Evolutionary conservation across 495 filamentous ascomycete genomes (phyloP), one percentile per base, ranked within the genome.

Genomic region (Talaromyces proteolyticus): DNA sequence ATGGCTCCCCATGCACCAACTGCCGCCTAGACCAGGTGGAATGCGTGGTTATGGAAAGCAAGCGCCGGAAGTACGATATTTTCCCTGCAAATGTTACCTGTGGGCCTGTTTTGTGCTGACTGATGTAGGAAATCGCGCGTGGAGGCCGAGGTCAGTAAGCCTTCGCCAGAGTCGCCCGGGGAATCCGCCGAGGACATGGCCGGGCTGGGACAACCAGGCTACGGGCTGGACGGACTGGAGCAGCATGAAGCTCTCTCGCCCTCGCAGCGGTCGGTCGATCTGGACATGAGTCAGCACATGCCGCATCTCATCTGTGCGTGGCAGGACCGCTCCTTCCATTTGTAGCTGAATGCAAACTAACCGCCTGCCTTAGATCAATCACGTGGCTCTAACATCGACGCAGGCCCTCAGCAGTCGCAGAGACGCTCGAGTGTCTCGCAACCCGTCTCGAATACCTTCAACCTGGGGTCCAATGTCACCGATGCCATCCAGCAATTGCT

Each of bases 1-100:
- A 84, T 67, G 86, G 87, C 26, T 81, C 85, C 22, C 91, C 91
- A 4, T 96, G 91, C 63, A 89, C 86, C 17, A 96, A 95, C 69
- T 96, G 91, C 70, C 77, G 87, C 22, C 74, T 90, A 66, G 91
- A 96, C 64, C 83, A 88, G 55, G 89, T 95, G 47, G 85, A 89
- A 56, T 96, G 91, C 69, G 74, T 91, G 36, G 86, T 95, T 7
- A 88, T 88, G 40, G 90, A 95, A 62, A 94, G 90, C 75, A 89
- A 90, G 62, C 81, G 91, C 51, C 84, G 89, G 75, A 94, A 89
- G 73, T 69, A 52, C 55, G 61, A 34, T 34, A 34, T 74, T 54
- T 37, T 58, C 51, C 23, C 57, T 62, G 64, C 45, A 42, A 48
- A 25, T 7, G 38, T 1, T 39, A 5, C 7, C n/a, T n/a, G 23